Evolutionary conservation across 306 rosid genomes (phyloP), one percentile per base, ranked within the genome.

Genomic region (Senna tora): DNA sequence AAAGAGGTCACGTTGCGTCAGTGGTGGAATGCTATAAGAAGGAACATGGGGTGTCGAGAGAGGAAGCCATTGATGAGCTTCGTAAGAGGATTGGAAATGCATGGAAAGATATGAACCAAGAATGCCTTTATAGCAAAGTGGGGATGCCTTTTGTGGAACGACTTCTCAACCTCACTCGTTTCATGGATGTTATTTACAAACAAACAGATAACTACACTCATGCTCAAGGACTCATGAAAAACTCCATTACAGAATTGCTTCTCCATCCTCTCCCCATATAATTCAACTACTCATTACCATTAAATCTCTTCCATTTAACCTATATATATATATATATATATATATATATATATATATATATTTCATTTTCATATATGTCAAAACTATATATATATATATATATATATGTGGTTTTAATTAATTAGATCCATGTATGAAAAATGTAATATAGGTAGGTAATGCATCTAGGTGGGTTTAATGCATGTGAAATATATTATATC

Each of bases 11-110:
- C 38, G n/a, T 30, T 4, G 67, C 51, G 0, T 75, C 71, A 6
- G 9, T 55, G 0, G 42, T 54, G 7, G 74, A 75, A 13, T 80
- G 84, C 32, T 69, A 63, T 59, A 80, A 55, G 77, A 49, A 0
- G 39, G 43, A 80, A 0, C 25, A 75, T 2, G 74, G 74, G 16
- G 52, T 42, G 2, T 15, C 55, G 7, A 70, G 63, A 7, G 55
- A 81, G 66, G 74, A 77, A 11, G 64, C 77, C 13, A 5, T 47
- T 2, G 5, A 30, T 2, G 71, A 69, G 28, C 53, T 82, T 1
- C 8, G 3, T 0, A 65, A 52, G 50, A 46, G 0, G 10, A 10
- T 69, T 5, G 9, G 1, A 8, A 34, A 33, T 69, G 64, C 64
- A 8, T 69, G 74, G 74, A 21, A 53, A 36, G 74, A 69, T 15